phyloP scores from a whole-genome alignment of 2,329 filamentous ascomycete species.

The Calonectria henricotiae region DNA sequence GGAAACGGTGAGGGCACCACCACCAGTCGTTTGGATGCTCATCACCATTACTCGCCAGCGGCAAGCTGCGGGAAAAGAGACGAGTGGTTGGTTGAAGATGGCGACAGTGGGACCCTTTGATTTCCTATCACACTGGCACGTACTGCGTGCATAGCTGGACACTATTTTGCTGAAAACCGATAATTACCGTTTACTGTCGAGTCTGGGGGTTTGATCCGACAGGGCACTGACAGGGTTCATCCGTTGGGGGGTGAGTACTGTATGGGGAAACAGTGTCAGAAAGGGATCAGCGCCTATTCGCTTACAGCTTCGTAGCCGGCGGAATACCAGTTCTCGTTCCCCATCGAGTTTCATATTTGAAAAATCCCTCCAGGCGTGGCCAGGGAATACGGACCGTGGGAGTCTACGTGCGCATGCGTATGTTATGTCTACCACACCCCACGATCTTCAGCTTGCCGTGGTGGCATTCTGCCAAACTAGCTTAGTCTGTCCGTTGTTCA shows the following conservation, averaged over 20 bases:
- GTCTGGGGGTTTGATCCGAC: constrained; percentile 9
- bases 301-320: constrained; percentile 5
- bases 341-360: background rate
- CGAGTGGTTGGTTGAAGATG: constrained; percentile 13
- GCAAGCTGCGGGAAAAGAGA: constrained; percentile 21
- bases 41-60: constrained; percentile 17
- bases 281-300: constrained; percentile 2
- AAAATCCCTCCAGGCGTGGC: background rate
- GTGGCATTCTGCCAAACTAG: constrained; percentile 1
- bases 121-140: constrained; percentile 9
- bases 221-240: constrained; percentile 8
- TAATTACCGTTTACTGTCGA: constrained; percentile 18
- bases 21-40: constrained; percentile 13
- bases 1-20: background rate
- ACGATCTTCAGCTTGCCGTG: too few relatives aligned
- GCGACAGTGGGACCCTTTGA: constrained; percentile 14
- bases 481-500: constrained; percentile 4
- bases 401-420: background rate
- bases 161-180: constrained; percentile 2
- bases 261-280: background rate
- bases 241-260: background rate
- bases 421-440: too few relatives aligned
- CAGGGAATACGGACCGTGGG: background rate
- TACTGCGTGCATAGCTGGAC: background rate
- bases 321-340: background rate